Percentiles rank a stretch among this genome's conserved stretches.
phyloP scores from a whole-genome alignment of 2,329 filamentous ascomycete genomes.

The Stagonosporopsis chrysanthemi region DNA sequence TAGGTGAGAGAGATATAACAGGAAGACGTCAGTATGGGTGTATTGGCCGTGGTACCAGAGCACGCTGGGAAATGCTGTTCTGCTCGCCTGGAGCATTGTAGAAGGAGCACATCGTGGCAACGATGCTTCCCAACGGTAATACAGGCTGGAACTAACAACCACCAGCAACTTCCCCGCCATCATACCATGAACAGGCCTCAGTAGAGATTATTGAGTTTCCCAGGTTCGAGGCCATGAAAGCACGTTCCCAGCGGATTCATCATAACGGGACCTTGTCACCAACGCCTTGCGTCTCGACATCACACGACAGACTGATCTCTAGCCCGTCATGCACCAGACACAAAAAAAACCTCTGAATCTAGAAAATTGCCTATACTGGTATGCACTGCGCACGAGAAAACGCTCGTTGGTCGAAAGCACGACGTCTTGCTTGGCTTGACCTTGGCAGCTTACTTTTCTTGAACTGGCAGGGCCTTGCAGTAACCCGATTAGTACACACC shows the following conservation, averaged over 20 bases:
- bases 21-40: no score
- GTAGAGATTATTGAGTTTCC: neutral
- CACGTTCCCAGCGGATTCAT: neutral
- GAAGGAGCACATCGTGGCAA: neutral
- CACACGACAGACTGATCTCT: neutral
- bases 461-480: neutral
- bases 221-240: neutral
- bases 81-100: no score
- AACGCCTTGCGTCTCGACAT: neutral
- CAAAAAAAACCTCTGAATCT: neutral
- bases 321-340: neutral
- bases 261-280: neutral
- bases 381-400: neutral
- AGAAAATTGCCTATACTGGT: neutral
- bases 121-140: neutral
- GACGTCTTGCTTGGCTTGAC: slow-evolving; percentile 3
- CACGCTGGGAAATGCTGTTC: neutral
- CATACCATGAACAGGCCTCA: neutral
- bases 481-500: slow-evolving; percentile 6
- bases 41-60: neutral
- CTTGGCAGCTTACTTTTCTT: slow-evolving; percentile 9
- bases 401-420: neutral
- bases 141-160: neutral
- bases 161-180: neutral
- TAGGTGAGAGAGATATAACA: no score